Evolutionary conservation across 805 yeast species (phyloP).

Genomic region (Komagataella phaffii): DNA sequence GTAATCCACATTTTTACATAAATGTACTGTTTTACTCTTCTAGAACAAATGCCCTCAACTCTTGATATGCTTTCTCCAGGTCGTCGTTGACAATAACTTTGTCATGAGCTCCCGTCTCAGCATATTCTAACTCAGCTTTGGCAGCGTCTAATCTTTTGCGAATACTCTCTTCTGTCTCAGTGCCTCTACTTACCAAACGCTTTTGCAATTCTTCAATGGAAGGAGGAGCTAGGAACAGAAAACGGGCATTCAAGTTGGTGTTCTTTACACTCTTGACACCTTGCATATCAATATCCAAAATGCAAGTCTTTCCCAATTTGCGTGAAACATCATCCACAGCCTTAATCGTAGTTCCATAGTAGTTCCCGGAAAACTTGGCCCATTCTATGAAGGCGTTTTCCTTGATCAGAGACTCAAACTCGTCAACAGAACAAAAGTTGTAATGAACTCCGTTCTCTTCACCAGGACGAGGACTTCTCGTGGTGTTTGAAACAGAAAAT

Average conservation of each 20-base stretch:
- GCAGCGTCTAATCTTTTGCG: slow-evolving; percentile 83
- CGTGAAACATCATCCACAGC: slow-evolving; percentile 67
- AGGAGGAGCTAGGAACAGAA: slow-evolving; percentile 85
- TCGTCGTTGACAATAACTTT: slow-evolving; percentile 81
- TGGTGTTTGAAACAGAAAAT: slow-evolving; percentile 87
- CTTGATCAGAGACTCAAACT: slow-evolving; percentile 64
- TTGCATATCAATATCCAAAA: slow-evolving; percentile 97
- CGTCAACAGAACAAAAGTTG: slow-evolving; percentile 71
- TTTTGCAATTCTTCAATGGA: slow-evolving; percentile 62
- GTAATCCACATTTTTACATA: background rate
- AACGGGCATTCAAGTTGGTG: slow-evolving; percentile 74
- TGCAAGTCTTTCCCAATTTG: slow-evolving; percentile 59
- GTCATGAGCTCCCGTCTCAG: slow-evolving; percentile 89
- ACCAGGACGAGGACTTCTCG: slow-evolving; percentile 85
- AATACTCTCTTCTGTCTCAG: slow-evolving; percentile 81
- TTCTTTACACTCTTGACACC: slow-evolving; percentile 90
- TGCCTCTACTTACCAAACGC: slow-evolving; percentile 83
- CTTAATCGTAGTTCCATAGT: slow-evolving; percentile 86
- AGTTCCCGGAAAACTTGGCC: slow-evolving; percentile 97
- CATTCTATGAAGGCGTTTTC: slow-evolving; percentile 81
- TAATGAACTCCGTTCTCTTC: slow-evolving; percentile 85
- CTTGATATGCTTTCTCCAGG: slow-evolving; percentile 74
- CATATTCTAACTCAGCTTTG: slow-evolving; percentile 74
- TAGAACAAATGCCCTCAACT: slow-evolving; percentile 68
- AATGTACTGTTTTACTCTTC: slow-evolving; percentile 13